These are phyloP conservation scores for Acacia crassicarpa DNA, from an alignment of 306 rosid species.

Conservation along the genomic window DNA sequence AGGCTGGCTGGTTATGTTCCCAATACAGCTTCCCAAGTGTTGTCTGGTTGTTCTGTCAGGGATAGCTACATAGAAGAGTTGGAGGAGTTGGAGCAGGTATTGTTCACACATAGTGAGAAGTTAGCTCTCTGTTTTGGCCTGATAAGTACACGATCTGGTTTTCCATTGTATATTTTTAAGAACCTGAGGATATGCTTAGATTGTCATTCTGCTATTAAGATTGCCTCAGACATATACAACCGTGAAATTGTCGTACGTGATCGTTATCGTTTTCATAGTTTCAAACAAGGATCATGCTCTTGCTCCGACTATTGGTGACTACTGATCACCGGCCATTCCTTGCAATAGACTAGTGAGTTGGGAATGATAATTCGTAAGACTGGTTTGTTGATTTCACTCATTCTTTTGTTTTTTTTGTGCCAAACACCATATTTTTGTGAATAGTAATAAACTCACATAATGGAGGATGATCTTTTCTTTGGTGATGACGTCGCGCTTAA, in stretches of 20 bases:
- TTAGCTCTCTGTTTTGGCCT: conserved; percentile 78
- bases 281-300: conserved; percentile 76
- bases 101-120: conserved; percentile 79
- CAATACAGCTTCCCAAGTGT: conserved; percentile 52
- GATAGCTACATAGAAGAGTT: conserved; percentile 37
- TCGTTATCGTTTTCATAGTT: conserved; percentile 73
- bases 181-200: conserved; percentile 68
- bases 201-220: conserved; percentile 75
- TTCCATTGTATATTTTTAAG: conserved; percentile 65
- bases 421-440: neutral
- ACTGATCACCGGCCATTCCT: neutral
- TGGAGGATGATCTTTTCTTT: neutral
- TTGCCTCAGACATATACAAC: conserved; percentile 53
- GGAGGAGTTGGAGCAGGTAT: conserved; percentile 73
- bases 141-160: conserved; percentile 50
- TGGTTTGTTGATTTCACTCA: neutral
- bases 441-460: neutral
- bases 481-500: neutral
- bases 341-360: neutral
- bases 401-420: neutral
- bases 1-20: conserved; percentile 71
- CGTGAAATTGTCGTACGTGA: conserved; percentile 72
- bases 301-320: conserved; percentile 76
- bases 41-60: conserved; percentile 39
- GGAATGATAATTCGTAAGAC: neutral